phyloP scores from a whole-genome alignment of 2,329 filamentous ascomycete genomes.

The Helminthosporium solani region DNA sequence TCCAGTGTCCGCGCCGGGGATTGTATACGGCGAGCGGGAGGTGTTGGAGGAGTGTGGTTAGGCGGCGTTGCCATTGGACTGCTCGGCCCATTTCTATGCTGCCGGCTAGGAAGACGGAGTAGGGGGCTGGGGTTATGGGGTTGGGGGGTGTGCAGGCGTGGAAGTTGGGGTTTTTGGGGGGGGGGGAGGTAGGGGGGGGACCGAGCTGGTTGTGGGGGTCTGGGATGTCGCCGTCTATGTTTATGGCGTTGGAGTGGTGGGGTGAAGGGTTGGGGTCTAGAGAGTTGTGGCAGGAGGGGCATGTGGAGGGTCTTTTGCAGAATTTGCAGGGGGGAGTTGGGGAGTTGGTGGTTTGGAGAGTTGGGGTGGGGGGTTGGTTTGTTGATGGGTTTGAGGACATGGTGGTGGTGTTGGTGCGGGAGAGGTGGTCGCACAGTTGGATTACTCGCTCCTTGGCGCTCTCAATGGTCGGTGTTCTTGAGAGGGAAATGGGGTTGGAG shows the following conservation, averaged over 20 bases:
- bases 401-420: slow-evolving; percentile 3
- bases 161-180: slow-evolving; percentile 13
- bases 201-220: slow-evolving; percentile 23
- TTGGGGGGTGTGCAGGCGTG: slow-evolving; percentile 20
- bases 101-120: slow-evolving; percentile 60
- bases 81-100: slow-evolving; percentile 51
- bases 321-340: slow-evolving; percentile 2
- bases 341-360: background rate
- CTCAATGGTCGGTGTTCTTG: slow-evolving; percentile 2
- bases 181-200: slow-evolving; percentile 10
- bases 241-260: slow-evolving; percentile 3
- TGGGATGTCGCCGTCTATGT: slow-evolving; percentile 23
- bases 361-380: slow-evolving; percentile 2
- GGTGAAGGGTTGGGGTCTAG: background rate
- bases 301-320: slow-evolving; percentile 5
- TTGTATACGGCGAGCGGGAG: slow-evolving; percentile 58
- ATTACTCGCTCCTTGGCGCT: slow-evolving; percentile 3
- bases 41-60: slow-evolving; percentile 45
- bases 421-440: slow-evolving; percentile 12
- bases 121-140: slow-evolving; percentile 18
- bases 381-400: slow-evolving; percentile 4
- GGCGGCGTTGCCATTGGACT: slow-evolving; percentile 54
- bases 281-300: slow-evolving; percentile 1
- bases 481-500: background rate
- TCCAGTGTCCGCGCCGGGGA: slow-evolving; percentile 59